phyloP scores from a whole-genome alignment of 768 basidiomycete genomes.

The Gautieria morchelliformis region DNA sequence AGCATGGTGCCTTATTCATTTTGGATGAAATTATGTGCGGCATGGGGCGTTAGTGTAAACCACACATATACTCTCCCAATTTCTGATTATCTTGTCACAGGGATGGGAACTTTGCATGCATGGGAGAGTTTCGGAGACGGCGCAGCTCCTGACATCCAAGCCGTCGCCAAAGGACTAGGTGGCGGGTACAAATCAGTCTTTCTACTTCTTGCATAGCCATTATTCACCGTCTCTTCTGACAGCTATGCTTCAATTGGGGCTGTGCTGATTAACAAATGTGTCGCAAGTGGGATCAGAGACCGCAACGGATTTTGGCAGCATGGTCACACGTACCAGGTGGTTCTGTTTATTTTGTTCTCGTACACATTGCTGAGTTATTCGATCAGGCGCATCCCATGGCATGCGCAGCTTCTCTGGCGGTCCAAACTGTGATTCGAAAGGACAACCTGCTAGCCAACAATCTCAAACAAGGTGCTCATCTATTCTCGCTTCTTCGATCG shows the following conservation, averaged over 20 bases:
- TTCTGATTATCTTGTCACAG: constrained; percentile 26
- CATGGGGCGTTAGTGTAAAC: constrained; percentile 62
- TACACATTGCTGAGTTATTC: neutral
- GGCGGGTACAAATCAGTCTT: constrained; percentile 49
- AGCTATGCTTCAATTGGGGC: constrained; percentile 82
- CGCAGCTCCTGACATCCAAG: constrained; percentile 74
- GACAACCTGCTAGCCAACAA: constrained; percentile 66
- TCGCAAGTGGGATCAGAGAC: constrained; percentile 59
- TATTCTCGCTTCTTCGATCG: constrained; percentile 43
- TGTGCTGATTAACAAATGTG: constrained; percentile 60
- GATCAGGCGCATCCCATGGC: constrained; percentile 60
- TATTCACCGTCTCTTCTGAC: neutral
- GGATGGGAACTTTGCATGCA: constrained; percentile 80
- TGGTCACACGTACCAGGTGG: constrained; percentile 77
- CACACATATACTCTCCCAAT: neutral
- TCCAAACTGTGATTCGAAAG: constrained; percentile 59
- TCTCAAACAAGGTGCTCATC: constrained; percentile 47
- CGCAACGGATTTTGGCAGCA: constrained; percentile 72
- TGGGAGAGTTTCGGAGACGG: constrained; percentile 82
- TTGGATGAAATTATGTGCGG: constrained; percentile 91
- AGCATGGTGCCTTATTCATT: constrained; percentile 49
- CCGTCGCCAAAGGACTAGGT: constrained; percentile 82
- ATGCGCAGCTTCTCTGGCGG: constrained; percentile 73
- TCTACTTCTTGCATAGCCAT: neutral
- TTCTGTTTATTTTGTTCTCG: constrained; percentile 2